Evolutionary conservation across 2,329 filamentous ascomycete species (phyloP).

Genomic region (Ophiostoma sp.): DNA sequence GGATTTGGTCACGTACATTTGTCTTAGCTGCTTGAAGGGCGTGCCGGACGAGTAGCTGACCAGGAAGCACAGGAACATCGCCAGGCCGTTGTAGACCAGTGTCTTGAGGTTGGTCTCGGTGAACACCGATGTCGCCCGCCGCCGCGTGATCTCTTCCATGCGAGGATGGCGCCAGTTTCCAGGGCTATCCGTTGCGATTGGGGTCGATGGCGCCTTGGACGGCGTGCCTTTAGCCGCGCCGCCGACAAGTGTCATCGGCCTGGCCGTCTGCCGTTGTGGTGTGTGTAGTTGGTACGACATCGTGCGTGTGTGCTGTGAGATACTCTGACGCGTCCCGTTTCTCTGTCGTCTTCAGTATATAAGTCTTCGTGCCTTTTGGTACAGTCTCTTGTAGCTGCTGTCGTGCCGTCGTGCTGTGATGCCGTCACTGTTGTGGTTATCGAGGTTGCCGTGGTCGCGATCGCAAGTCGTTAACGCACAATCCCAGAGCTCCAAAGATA

Average conservation of each 20-base stretch:
- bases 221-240: constrained; percentile 6
- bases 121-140: constrained; percentile 74
- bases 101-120: constrained; percentile 67
- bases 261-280: constrained; percentile 19
- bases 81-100: constrained; percentile 61
- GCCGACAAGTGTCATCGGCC: constrained; percentile 10
- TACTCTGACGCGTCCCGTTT: neutral
- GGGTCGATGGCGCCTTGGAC: constrained; percentile 15
- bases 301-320: neutral
- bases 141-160: constrained; percentile 76
- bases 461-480: neutral
- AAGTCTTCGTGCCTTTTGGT: neutral
- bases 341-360: neutral
- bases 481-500: too few relatives aligned
- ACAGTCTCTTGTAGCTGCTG: neutral
- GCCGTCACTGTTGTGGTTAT: neutral
- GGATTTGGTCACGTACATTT: constrained; percentile 35
- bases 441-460: neutral
- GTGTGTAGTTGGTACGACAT: constrained; percentile 17
- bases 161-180: constrained; percentile 90
- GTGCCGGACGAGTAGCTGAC: constrained; percentile 24
- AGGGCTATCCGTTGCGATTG: constrained; percentile 47
- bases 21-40: constrained; percentile 34
- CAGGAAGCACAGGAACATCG: constrained; percentile 31
- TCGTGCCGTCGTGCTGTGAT: neutral